Evolutionary conservation across 257 asterid genomes (phyloP).

Genomic region (Solanum chilense): DNA sequence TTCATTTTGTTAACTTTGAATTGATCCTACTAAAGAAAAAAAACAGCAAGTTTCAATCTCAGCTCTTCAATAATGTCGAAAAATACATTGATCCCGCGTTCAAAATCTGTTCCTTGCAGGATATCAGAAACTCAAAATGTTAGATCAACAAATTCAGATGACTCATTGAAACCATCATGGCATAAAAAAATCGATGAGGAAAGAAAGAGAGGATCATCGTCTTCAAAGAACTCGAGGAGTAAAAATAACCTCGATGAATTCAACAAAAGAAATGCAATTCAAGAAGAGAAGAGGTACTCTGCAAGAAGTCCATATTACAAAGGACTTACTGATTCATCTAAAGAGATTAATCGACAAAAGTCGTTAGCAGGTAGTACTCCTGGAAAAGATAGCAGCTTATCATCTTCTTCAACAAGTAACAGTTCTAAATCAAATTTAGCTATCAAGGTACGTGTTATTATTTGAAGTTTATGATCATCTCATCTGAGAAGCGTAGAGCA

Average conservation of each 20-base stretch:
- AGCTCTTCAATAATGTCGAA: slow-evolving; percentile 39
- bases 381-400: slow-evolving; percentile 18
- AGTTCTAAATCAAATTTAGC: slow-evolving; percentile 32
- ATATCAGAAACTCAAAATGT: slow-evolving; percentile 8
- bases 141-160: slow-evolving; percentile 26
- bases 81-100: slow-evolving; percentile 40
- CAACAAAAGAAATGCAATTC: slow-evolving; percentile 25
- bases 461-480: neutral
- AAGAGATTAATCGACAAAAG: slow-evolving; percentile 32
- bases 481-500: neutral
- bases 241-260: slow-evolving; percentile 35
- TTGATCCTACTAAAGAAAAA: neutral
- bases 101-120: slow-evolving; percentile 43
- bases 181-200: slow-evolving; percentile 16
- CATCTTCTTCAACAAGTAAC: slow-evolving; percentile 12
- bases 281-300: slow-evolving; percentile 20
- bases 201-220: slow-evolving; percentile 8
- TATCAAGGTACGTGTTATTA: slow-evolving; percentile 1
- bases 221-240: slow-evolving; percentile 16
- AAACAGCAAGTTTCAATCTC: neutral
- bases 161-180: slow-evolving; percentile 33
- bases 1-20: neutral
- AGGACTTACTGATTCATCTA: slow-evolving; percentile 50
- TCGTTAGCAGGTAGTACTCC: slow-evolving; percentile 26
- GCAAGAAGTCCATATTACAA: slow-evolving; percentile 60